phyloP scores from a whole-genome alignment of 106 monocot species.

The Allium fistulosum region DNA sequence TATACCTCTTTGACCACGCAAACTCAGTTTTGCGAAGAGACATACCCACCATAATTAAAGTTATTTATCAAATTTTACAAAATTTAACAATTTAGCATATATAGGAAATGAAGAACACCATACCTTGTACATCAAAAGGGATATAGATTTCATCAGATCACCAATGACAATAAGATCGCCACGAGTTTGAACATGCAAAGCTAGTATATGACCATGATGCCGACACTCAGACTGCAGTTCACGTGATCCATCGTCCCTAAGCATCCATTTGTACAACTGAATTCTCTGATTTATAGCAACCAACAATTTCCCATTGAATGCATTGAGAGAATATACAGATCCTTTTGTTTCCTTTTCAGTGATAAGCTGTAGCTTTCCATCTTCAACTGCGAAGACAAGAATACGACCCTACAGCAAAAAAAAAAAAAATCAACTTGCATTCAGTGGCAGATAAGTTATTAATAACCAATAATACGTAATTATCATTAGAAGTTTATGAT shows the following conservation, averaged over 20 bases:
- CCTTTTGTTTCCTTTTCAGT: conserved; percentile 95
- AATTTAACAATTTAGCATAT: too few relatives aligned
- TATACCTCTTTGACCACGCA: too few relatives aligned
- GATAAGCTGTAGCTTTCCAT: conserved; percentile 80
- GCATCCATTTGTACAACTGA: conserved; percentile 81
- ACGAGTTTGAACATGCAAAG: conserved; percentile 81
- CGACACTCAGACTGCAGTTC: conserved; percentile 91
- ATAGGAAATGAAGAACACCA: too few relatives aligned
- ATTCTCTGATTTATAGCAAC: conserved; percentile 97
- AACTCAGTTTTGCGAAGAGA: too few relatives aligned
- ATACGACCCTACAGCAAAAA: conserved; percentile 61
- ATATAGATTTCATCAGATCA: conserved; percentile 95
- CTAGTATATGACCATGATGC: conserved; percentile 91
- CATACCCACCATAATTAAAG: too few relatives aligned
- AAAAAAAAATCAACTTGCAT: too few relatives aligned
- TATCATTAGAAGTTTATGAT: too few relatives aligned
- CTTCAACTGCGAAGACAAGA: conserved; percentile 83
- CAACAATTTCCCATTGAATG: conserved; percentile 89
- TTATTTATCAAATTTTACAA: too few relatives aligned
- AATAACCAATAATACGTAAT: too few relatives aligned
- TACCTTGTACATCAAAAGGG: conserved; percentile 90
- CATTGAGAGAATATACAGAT: conserved; percentile 82
- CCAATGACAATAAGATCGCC: conserved; percentile 94
- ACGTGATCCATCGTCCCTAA: conserved; percentile 69
- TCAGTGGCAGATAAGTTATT: too few relatives aligned